Percentiles rank a stretch among this genome's conserved stretches.
These are phyloP conservation scores for Colletotrichum magnum DNA, from an alignment of 2,329 filamentous ascomycete genomes.

Conservation along the genomic window DNA sequence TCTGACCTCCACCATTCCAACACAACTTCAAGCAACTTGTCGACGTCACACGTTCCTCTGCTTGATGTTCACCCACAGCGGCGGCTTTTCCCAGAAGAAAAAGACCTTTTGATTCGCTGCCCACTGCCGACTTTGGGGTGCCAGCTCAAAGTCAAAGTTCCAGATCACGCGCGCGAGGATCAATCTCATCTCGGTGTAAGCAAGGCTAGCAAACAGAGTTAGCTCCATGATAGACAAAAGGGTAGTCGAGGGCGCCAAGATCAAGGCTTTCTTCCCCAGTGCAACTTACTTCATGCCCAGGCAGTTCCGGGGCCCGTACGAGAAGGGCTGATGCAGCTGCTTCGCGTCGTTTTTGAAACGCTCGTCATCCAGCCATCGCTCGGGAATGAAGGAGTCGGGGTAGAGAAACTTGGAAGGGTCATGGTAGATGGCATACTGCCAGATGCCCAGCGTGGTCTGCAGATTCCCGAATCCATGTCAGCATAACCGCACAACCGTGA, in stretches of 20 bases:
- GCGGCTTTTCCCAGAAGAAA: conserved; percentile 54
- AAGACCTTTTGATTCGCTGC: conserved; percentile 54
- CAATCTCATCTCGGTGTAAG: conserved; percentile 64
- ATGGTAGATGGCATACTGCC: conserved; percentile 50
- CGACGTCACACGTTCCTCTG: no score
- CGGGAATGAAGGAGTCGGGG: conserved; percentile 57
- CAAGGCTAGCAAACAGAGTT: conserved; percentile 48
- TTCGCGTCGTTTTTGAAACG: conserved; percentile 52
- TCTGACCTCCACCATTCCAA: no score
- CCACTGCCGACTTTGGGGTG: conserved; percentile 53
- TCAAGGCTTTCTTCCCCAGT: not conserved
- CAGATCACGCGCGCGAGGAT: conserved; percentile 60
- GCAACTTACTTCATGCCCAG: conserved; percentile 62
- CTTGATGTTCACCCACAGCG: conserved; percentile 25
- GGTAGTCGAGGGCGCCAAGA: not conserved
- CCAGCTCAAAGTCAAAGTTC: conserved; percentile 50
- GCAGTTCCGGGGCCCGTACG: conserved; percentile 63
- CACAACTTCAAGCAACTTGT: no score
- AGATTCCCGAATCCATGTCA: conserved; percentile 45
- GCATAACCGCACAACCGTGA: not conserved
- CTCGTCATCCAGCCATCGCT: conserved; percentile 56
- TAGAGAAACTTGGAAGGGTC: conserved; percentile 48
- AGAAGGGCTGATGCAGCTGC: conserved; percentile 63
- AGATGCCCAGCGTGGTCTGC: conserved; percentile 37
- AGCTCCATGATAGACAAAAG: not conserved